Evolutionary conservation across 352 stramenopile species (phyloP).

Genomic region (Hyaloperonospora arabidopsidis): DNA sequence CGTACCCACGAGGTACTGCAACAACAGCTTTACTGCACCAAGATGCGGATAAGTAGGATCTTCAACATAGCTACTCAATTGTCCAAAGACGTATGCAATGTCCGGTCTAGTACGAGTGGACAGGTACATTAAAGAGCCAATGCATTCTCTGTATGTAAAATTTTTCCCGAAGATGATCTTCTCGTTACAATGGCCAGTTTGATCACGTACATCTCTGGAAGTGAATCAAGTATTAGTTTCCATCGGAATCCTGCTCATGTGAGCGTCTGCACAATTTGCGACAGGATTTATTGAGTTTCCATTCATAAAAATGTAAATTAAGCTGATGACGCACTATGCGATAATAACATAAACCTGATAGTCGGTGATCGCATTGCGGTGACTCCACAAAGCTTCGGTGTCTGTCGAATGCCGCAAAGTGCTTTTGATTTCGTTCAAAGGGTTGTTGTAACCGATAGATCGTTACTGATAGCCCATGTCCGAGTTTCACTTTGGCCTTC

Average conservation of each 20-base stretch:
- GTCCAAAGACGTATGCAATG: neutral
- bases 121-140: neutral
- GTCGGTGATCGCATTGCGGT: no score
- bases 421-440: no score
- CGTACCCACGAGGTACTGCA: neutral
- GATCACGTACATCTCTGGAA: neutral
- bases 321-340: no score
- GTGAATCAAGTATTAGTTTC: neutral
- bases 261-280: neutral
- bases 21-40: neutral
- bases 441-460: no score
- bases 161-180: neutral
- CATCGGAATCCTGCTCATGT: neutral
- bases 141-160: neutral
- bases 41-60: neutral
- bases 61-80: no score
- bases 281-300: no score
- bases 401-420: no score
- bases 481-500: no score
- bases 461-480: no score
- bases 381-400: no score
- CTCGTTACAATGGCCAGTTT: neutral
- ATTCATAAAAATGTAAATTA: no score
- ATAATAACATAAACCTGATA: no score
- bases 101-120: neutral